These are phyloP conservation scores for Fagopyrum homotropicum DNA, from an alignment of 148 eudicot genomes.

Conservation along the genomic window DNA sequence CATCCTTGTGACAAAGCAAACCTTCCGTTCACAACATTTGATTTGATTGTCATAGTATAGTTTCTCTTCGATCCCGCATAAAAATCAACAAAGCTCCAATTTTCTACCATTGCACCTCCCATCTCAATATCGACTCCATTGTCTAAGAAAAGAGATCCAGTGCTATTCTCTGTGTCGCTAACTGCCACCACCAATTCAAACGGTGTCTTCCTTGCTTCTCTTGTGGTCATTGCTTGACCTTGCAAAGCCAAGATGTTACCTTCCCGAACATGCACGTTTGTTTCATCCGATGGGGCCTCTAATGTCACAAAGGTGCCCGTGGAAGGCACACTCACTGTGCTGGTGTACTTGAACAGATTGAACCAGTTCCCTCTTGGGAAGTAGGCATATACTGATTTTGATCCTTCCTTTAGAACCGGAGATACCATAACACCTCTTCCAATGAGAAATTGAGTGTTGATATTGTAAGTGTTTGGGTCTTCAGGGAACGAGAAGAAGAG, in stretches of 20 bases:
- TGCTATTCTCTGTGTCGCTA: conserved; percentile 12
- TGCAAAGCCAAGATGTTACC: conserved; percentile 49
- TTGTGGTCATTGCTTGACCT: conserved; percentile 39
- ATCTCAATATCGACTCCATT: conserved; percentile 10
- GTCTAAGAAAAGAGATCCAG: conserved; percentile 36
- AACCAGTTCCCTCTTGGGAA: conserved; percentile 29
- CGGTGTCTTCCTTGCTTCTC: conserved; percentile 36
- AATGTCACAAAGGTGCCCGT: conserved; percentile 19
- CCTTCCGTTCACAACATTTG: conserved; percentile 24
- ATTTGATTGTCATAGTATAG: conserved; percentile 14
- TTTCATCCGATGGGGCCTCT: conserved; percentile 34
- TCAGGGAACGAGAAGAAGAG: conserved; percentile 46
- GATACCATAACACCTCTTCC: conserved; percentile 48
- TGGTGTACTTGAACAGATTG: conserved; percentile 17
- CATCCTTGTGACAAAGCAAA: conserved; percentile 33
- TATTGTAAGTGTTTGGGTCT: conserved; percentile 27
- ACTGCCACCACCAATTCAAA: conserved; percentile 39
- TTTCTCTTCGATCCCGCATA: conserved; percentile 12
- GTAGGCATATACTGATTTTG: conserved; percentile 29
- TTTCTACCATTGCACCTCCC: conserved; percentile 19
- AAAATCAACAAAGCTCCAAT: conserved; percentile 28
- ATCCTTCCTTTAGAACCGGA: conserved; percentile 32
- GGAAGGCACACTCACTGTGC: conserved; percentile 21
- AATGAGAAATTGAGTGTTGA: conserved; percentile 39
- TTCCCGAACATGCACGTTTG: conserved; percentile 42